These are phyloP conservation scores for Leishmania turanica DNA, from an alignment of 208 protist genomes.

Conservation along the genomic window DNA sequence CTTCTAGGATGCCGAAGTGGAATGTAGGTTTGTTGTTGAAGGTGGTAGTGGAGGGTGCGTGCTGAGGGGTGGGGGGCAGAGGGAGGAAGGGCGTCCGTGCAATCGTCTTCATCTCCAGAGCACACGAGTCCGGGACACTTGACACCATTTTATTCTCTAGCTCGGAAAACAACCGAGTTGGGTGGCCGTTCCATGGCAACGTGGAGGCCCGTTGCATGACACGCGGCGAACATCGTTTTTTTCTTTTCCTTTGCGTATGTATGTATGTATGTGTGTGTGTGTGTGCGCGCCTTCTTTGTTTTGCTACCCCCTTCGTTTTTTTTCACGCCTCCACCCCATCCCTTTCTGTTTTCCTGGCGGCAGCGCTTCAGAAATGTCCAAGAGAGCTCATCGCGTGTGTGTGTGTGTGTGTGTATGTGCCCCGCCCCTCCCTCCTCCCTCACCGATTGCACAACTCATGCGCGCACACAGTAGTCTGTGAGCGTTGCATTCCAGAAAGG, in stretches of 20 bases:
- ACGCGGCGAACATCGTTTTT: not conserved
- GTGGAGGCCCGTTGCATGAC: not conserved
- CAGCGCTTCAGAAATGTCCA: not conserved
- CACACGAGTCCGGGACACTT: constrained; percentile 18
- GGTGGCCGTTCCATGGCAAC: not conserved
- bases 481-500: not conserved
- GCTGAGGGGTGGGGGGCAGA: not conserved
- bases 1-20: not conserved
- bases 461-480: not conserved
- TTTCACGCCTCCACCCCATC: not conserved
- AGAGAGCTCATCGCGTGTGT: not conserved
- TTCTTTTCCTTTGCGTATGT: not conserved
- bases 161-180: constrained; percentile 5
- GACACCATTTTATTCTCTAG: constrained; percentile 6
- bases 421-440: not conserved
- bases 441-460: not conserved
- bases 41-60: not conserved
- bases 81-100: not conserved
- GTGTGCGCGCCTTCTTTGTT: not conserved
- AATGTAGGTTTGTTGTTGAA: not conserved
- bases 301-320: not conserved
- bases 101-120: not conserved
- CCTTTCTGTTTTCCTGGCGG: not conserved
- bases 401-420: not conserved
- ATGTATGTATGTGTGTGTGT: not conserved